Percentiles rank a stretch among this genome's conserved stretches.
Conservation (phyloP, 768 basidiomycete genomes). For the Lactifluus piperatus region DNA sequence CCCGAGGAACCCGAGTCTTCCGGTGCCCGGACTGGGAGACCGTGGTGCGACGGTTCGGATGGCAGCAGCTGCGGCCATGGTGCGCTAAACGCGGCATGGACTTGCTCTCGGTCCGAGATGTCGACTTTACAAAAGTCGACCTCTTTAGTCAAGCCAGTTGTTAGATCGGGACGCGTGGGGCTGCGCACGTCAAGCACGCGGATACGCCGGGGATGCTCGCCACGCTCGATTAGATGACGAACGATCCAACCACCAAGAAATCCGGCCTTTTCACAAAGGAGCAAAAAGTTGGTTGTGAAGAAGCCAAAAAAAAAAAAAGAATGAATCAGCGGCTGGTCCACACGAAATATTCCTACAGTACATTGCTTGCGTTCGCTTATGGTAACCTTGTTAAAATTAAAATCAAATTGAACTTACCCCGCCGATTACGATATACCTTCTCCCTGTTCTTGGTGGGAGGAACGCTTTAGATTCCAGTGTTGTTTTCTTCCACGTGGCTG, state of each 20-base stretch:
- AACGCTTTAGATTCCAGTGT: constrained; percentile 35
- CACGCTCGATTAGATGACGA: constrained; percentile 54
- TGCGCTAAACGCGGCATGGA: constrained; percentile 52
- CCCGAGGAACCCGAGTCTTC: constrained; percentile 20
- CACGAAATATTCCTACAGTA: too few species aligned
- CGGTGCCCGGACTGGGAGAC: constrained; percentile 4
- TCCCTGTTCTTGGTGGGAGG: constrained; percentile 59
- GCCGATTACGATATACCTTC: constrained; percentile 69
- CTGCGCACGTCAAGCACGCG: constrained; percentile 59
- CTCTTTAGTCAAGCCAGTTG: constrained; percentile 40
- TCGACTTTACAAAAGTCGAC: constrained; percentile 54
- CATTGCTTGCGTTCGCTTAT: too few species aligned
- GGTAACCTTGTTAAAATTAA: too few species aligned
- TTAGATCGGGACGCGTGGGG: constrained; percentile 50
- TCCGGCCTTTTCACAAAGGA: constrained; percentile 49
- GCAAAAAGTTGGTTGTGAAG: background rate
- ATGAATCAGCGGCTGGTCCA: background rate
- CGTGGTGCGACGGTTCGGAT: background rate
- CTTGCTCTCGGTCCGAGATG: constrained; percentile 43
- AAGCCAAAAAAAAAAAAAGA: too few species aligned
- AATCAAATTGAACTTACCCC: constrained; percentile 41
- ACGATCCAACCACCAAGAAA: constrained; percentile 78
- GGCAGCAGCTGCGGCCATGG: constrained; percentile 50
- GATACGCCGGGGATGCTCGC: constrained; percentile 58
- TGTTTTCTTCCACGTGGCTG: constrained; percentile 29